These are phyloP conservation scores for Debaryomycetaceae sp. DNA, from an alignment of 1,139 yeast genomes.

Conservation along the genomic window DNA sequence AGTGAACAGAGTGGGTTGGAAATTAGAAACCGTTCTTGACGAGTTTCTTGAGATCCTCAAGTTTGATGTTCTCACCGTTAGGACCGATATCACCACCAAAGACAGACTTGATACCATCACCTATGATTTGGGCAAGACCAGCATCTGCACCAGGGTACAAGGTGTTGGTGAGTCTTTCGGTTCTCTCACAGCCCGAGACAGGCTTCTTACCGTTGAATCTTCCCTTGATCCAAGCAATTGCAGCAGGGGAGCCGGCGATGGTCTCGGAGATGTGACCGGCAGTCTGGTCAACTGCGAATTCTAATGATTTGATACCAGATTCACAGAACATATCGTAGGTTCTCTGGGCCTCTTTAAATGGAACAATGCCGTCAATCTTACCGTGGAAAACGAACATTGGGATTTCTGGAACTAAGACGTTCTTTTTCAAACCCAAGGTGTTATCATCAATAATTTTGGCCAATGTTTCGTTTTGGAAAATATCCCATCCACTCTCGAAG, in stretches of 20 bases:
- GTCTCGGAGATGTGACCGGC: slow-evolving; percentile 7
- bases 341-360: slow-evolving; percentile 15
- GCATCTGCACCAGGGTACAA: slow-evolving; percentile 1
- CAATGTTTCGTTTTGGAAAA: slow-evolving; percentile 6
- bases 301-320: slow-evolving; percentile 8
- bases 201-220: slow-evolving; percentile 5
- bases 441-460: slow-evolving; percentile 8
- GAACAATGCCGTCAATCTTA: slow-evolving; percentile 20
- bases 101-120: neutral
- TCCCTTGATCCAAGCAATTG: slow-evolving; percentile 7
- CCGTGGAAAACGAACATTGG: slow-evolving; percentile 27
- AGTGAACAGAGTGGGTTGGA: too few relatives aligned
- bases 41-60: too few relatives aligned
- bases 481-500: slow-evolving; percentile 5
- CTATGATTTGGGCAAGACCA: neutral
- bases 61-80: slow-evolving; percentile 2
- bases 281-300: slow-evolving; percentile 6
- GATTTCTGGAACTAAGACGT: slow-evolving; percentile 17
- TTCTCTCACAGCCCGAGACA: slow-evolving; percentile 5
- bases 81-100: slow-evolving; percentile 2
- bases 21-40: too few relatives aligned
- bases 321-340: slow-evolving; percentile 21
- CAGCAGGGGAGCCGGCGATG: slow-evolving; percentile 5
- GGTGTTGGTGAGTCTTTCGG: slow-evolving; percentile 2
- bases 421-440: slow-evolving; percentile 15